Base-by-base conservation (phyloP, 78 protist species). In the Cavenderia fasciculata region DNA sequence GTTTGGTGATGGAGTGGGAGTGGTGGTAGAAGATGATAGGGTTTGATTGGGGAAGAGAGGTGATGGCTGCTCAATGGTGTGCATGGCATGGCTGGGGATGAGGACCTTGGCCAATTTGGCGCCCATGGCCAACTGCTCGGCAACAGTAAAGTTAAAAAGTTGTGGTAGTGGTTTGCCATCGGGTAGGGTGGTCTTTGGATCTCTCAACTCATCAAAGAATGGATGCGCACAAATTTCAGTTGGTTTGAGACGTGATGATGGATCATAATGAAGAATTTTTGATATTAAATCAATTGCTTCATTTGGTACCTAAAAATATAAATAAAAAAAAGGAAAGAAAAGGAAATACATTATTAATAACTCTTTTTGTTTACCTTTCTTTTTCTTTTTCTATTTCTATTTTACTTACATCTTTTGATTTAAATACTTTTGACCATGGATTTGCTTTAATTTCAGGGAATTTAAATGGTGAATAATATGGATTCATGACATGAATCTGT, bases 401-500 rank as follows among this genome's bases (percentile, higher is more conserved):
- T 11, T 23, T 14, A 38, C 41, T 43, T 27, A 36, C 82, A 12
- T 94, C 74, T 29, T 59, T 84, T 1, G 88, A 34, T 33, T 61
- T 92, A 47, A 93, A 93, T 36, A 97, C 96, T 86, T 95, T 91
- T 34, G 78, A 6, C 98, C 98, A 98, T 10, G 98, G 95, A 36
- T 95, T 95, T 21, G 98, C 94, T 59, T 86, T 85, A 76, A 98
- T 95, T 27, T 85, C 91, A 25, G 99, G 99, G 79, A 97, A 97
- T 62, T 96, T 92, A 78, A 92, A 94, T 66, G 96, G 96, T 27
- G 97, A 90, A 89, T 97, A 97, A 65, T 82, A 84, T 29, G 96
- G 96, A 86, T 97, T 98, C 99, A 98, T 97, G 41, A 86, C 59
- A 43, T 66, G 90, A 33, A 98, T 93, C 74, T 97, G 94, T 47